phyloP scores from a whole-genome alignment of 2,329 filamentous ascomycete genomes.

The Cylindrodendrum hubeiense region DNA sequence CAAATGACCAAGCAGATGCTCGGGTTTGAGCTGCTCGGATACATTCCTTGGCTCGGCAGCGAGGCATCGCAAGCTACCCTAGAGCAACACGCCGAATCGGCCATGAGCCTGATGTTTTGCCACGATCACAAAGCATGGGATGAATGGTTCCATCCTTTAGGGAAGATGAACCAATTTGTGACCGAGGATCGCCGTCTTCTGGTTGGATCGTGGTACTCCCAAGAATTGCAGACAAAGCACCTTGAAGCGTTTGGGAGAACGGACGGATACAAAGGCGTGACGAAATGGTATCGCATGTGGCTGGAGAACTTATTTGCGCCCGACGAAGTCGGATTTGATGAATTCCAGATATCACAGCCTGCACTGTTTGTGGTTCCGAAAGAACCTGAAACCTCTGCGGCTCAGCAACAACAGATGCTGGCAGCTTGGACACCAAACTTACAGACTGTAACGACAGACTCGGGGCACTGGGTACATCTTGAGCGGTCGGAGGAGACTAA shows the following conservation, averaged over 20 bases:
- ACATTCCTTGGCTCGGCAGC: conserved; percentile 45
- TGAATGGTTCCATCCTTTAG: conserved; percentile 43
- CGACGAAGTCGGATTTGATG: conserved; percentile 41
- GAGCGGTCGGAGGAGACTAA: conserved; percentile 45
- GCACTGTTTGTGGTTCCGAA: conserved; percentile 40
- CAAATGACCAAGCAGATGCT: conserved; percentile 45
- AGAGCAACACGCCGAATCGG: conserved; percentile 40
- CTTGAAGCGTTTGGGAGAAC: conserved; percentile 34
- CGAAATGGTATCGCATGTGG: conserved; percentile 49
- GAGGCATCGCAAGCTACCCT: conserved; percentile 30
- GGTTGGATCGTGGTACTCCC: conserved; percentile 43
- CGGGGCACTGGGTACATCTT: conserved; percentile 52
- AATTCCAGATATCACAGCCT: conserved; percentile 32
- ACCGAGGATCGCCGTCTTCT: conserved; percentile 31
- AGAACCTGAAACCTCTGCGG: conserved; percentile 23
- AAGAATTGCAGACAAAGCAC: conserved; percentile 39
- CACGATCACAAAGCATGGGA: conserved; percentile 40
- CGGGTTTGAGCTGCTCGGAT: conserved; percentile 49
- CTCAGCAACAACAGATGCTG: conserved; percentile 44
- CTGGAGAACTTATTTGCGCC: conserved; percentile 41
- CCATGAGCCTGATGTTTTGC: conserved; percentile 48
- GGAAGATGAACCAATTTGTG: conserved; percentile 46
- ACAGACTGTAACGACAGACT: conserved; percentile 50
- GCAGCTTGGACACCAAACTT: conserved; percentile 48
- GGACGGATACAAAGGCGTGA: conserved; percentile 47